These are phyloP conservation scores for Colletotrichum musae DNA, from an alignment of 2,329 filamentous ascomycete genomes.

Conservation along the genomic window DNA sequence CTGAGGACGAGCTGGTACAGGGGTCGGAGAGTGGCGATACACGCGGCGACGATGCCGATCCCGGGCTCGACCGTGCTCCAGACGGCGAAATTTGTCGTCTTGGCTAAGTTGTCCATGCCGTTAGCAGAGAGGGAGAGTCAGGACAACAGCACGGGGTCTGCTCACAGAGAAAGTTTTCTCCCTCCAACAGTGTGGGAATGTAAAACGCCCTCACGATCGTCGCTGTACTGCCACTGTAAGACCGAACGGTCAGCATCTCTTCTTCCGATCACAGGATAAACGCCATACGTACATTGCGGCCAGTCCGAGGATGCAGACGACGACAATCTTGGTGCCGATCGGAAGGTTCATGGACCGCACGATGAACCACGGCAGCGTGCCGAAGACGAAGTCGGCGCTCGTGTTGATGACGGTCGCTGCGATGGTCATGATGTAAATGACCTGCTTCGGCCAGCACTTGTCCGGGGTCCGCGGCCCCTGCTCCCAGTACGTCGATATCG, in stretches of 20 bases:
- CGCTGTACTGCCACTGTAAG: conserved; percentile 46
- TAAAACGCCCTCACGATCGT: conserved; percentile 61
- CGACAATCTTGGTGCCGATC: conserved; percentile 53
- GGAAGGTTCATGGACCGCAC: conserved; percentile 59
- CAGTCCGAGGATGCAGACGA: conserved; percentile 49
- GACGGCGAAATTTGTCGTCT: conserved; percentile 58
- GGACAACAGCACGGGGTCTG: accelerated
- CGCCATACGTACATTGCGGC: conserved; percentile 47
- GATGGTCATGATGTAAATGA: conserved; percentile 51
- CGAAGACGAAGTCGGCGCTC: conserved; percentile 56
- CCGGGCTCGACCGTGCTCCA: conserved; percentile 62
- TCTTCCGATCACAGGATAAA: not conserved
- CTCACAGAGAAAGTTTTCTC: conserved; percentile 53
- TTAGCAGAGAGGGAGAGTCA: too few species aligned
- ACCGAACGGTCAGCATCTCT: not conserved
- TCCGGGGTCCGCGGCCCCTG: conserved; percentile 45
- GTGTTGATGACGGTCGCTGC: conserved; percentile 56
- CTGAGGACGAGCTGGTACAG: conserved; percentile 40
- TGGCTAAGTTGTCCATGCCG: conserved; percentile 40
- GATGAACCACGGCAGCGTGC: conserved; percentile 55
- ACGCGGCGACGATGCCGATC: conserved; percentile 56
- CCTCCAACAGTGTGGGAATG: conserved; percentile 52
- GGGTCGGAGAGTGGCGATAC: conserved; percentile 55
- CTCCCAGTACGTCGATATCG: conserved; percentile 57
- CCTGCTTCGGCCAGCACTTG: conserved; percentile 46